Evolutionary conservation across 176 grass and related monocot species (phyloP).

Genomic region (Coix lacrymajobi): DNA sequence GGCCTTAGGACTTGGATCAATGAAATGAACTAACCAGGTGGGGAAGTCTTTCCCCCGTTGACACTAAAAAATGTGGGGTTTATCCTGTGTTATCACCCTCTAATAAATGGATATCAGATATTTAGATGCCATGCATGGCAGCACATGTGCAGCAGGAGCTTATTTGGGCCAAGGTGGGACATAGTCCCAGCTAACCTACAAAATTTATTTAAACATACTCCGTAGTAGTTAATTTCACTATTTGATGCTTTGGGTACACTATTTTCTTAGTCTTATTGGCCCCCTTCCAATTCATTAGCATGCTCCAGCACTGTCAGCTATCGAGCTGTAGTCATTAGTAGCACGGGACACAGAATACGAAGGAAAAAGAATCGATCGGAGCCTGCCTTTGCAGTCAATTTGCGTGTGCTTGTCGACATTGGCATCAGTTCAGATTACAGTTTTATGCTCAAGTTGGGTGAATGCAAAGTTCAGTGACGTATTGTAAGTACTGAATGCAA

Average conservation of each 20-base stretch:
- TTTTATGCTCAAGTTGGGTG: neutral
- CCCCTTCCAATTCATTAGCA: neutral
- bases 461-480: neutral
- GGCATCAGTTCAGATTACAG: neutral
- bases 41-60: no score
- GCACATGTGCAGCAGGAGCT: neutral
- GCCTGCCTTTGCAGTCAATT: neutral
- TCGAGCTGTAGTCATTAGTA: neutral
- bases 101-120: neutral
- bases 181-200: neutral
- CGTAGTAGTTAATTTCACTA: neutral
- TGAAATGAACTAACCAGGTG: no score
- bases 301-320: neutral
- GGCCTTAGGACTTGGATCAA: no score
- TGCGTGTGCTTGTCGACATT: neutral
- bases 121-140: neutral
- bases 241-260: neutral
- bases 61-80: neutral
- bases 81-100: neutral
- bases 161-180: neutral
- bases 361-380: neutral
- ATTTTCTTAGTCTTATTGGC: neutral
- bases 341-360: neutral
- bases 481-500: neutral
- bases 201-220: no score